A percentile compares a stretch with the other conserved stretches of the same genome.
Conservation (phyloP, 345 rosid species). For the Kandelia obovata region DNA sequence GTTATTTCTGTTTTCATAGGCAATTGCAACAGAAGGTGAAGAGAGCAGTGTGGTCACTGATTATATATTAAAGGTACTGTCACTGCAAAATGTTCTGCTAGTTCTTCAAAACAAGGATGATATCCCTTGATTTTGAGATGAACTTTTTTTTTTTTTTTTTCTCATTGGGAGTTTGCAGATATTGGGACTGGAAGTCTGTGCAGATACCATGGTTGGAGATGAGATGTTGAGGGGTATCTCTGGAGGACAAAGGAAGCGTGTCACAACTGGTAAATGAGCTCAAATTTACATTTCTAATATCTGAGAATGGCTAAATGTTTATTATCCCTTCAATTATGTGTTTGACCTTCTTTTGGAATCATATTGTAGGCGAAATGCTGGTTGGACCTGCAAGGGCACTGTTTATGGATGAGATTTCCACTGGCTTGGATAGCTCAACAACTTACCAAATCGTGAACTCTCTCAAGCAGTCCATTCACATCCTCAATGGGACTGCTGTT, state of each 20-base stretch:
- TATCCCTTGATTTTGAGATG: not conserved
- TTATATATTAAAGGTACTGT: slow-evolving; percentile 63
- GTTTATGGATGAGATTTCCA: slow-evolving; percentile 80
- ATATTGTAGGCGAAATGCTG: slow-evolving; percentile 58
- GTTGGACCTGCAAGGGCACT: slow-evolving; percentile 65
- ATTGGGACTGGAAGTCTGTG: slow-evolving; percentile 59
- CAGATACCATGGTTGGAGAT: slow-evolving; percentile 60
- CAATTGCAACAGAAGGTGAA: slow-evolving; percentile 43
- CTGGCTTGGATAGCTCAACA: slow-evolving; percentile 78
- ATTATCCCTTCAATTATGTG: not conserved
- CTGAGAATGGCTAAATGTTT: not conserved
- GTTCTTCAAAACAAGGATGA: not conserved
- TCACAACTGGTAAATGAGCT: slow-evolving; percentile 39
- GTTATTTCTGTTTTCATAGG: slow-evolving; percentile 30
- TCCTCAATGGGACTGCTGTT: slow-evolving; percentile 56
- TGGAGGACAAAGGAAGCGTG: slow-evolving; percentile 44
- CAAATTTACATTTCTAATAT: not conserved
- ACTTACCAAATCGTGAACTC: slow-evolving; percentile 71
- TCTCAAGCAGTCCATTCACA: slow-evolving; percentile 64
- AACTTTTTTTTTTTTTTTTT: not conserved
- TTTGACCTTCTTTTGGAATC: not conserved
- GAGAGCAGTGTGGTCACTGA: slow-evolving; percentile 72
- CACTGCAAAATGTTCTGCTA: no score
- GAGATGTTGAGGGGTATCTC: slow-evolving; percentile 69
- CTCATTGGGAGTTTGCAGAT: slow-evolving; percentile 35